phyloP scores from a whole-genome alignment of 768 basidiomycete genomes.

The Cystobasidium ongulense region DNA sequence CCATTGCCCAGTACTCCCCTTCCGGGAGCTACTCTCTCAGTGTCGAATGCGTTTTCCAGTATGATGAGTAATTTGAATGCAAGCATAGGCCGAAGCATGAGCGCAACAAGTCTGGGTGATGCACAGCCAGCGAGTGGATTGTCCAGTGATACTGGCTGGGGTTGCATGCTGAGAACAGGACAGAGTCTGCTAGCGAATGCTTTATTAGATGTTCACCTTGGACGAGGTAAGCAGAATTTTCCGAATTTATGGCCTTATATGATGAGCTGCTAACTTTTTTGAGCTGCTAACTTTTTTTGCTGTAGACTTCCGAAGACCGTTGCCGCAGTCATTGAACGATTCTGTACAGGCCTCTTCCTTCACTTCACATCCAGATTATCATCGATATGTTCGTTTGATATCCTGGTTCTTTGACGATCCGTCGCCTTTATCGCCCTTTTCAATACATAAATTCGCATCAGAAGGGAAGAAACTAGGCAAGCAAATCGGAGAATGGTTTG shows the following conservation, averaged over 20 bases:
- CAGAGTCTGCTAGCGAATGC: constrained; percentile 75
- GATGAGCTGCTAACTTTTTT: neutral
- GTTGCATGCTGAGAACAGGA: constrained; percentile 82
- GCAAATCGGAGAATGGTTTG: constrained; percentile 95
- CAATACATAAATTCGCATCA: constrained; percentile 90
- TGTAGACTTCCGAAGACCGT: neutral
- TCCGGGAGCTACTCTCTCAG: constrained; percentile 40
- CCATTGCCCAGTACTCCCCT: constrained; percentile 56
- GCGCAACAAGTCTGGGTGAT: constrained; percentile 39
- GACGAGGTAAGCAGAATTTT: constrained; percentile 54
- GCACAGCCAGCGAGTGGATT: constrained; percentile 62
- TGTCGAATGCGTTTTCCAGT: constrained; percentile 47
- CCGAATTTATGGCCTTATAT: neutral
- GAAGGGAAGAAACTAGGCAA: constrained; percentile 91
- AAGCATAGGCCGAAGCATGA: constrained; percentile 56
- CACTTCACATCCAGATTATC: constrained; percentile 49
- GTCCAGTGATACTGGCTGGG: constrained; percentile 80
- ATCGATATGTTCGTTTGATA: constrained; percentile 79
- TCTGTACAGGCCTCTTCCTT: neutral
- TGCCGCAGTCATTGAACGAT: neutral
- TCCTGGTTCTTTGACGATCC: constrained; percentile 95
- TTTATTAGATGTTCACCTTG: constrained; percentile 65
- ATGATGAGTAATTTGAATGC: constrained; percentile 33
- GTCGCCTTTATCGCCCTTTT: constrained; percentile 72
- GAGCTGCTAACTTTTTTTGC: neutral